Conservation (phyloP, 2,329 filamentous ascomycete species). For the Sclerotinia spermophila region DNA sequence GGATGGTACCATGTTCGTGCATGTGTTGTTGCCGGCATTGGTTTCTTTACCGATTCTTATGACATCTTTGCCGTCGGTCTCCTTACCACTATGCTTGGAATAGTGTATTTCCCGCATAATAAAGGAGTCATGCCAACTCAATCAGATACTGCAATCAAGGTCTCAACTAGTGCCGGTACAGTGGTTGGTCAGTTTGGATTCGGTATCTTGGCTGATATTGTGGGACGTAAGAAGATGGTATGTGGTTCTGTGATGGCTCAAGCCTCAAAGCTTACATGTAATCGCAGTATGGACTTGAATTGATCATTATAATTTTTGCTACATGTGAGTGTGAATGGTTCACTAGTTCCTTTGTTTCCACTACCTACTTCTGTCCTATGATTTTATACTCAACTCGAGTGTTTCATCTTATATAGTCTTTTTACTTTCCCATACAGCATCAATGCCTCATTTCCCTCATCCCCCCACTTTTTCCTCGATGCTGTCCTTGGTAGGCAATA, state of each 20-base stretch:
- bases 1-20: slow-evolving; percentile 78
- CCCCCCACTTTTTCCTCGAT: not conserved
- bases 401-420: not conserved
- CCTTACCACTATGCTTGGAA: slow-evolving; percentile 50
- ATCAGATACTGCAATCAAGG: slow-evolving; percentile 78
- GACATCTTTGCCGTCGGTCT: slow-evolving; percentile 57
- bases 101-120: slow-evolving; percentile 25
- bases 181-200: slow-evolving; percentile 79
- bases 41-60: slow-evolving; percentile 84
- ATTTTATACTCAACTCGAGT: not conserved
- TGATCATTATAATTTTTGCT: slow-evolving; percentile 74
- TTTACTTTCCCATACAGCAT: not conserved
- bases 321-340: slow-evolving; percentile 42
- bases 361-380: not conserved
- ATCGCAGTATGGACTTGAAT: slow-evolving; percentile 63
- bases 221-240: slow-evolving; percentile 66
- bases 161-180: slow-evolving; percentile 76
- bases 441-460: not conserved
- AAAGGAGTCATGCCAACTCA: slow-evolving; percentile 57
- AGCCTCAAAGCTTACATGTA: not conserved
- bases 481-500: not conserved
- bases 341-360: not conserved
- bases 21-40: slow-evolving; percentile 69
- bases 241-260: not conserved
- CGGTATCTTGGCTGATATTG: slow-evolving; percentile 69